Conservation (phyloP, 805 yeast genomes). For the Dipodascopsis tothii region DNA sequence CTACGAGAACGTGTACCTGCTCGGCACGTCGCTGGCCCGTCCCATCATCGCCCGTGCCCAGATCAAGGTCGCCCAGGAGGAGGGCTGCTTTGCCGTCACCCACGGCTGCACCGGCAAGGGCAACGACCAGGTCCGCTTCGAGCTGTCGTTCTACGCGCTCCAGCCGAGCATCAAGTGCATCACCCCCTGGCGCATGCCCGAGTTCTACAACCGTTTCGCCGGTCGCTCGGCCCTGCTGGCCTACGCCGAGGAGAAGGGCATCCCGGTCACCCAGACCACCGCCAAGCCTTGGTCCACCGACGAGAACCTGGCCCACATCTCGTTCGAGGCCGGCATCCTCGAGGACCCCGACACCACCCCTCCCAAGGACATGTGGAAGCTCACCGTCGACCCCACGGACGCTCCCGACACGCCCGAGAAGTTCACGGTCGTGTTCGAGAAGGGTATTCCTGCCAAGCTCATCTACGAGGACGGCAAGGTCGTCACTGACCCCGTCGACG, state of each 20-base stretch:
- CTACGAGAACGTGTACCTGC: conserved; percentile 91
- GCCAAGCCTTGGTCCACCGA: conserved; percentile 99
- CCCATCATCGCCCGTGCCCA: conserved; percentile 99
- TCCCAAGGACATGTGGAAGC: conserved; percentile 99
- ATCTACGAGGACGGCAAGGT: conserved; percentile 49
- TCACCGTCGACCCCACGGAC: conserved; percentile 89
- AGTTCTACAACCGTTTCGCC: conserved; percentile 86
- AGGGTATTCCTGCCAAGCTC: conserved; percentile 84
- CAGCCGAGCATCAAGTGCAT: conserved; percentile 94
- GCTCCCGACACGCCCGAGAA: conserved; percentile 93
- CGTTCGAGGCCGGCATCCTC: conserved; percentile 97
- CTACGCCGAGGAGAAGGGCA: conserved; percentile 84
- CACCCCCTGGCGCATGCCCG: conserved; percentile 99
- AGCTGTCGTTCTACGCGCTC: conserved; percentile 91
- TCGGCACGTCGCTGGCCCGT: conserved; percentile 97
- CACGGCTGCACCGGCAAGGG: conserved; percentile 99
- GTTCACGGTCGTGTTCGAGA: conserved; percentile 68
- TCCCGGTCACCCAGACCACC: conserved; percentile 94
- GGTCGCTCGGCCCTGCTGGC: conserved; percentile 95
- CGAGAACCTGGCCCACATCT: conserved; percentile 97
- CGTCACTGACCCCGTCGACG: conserved; percentile 81
- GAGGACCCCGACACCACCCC: conserved; percentile 99
- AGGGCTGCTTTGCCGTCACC: conserved; percentile 96
- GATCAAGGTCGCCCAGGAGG: conserved; percentile 90
- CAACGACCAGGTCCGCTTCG: conserved; percentile 98